Evolutionary conservation across 2,329 filamentous ascomycete species (phyloP), one percentile per base, ranked within the genome.

Genomic region (Fusarium sp.): DNA sequence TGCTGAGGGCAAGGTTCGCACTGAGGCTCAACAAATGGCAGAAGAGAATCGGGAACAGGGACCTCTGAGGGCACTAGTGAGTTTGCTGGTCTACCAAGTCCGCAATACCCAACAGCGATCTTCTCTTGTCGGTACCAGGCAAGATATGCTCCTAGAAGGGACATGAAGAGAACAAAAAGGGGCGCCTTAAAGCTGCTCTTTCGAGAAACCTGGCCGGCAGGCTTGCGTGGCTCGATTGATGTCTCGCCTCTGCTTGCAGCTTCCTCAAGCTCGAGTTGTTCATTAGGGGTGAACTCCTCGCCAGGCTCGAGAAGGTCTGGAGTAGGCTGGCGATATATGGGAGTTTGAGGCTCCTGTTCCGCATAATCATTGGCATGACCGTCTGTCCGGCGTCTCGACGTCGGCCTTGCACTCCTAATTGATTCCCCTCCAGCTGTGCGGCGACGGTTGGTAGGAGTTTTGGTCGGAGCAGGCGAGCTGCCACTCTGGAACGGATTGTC

Each of bases 271-370:
- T 93, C 92, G 11, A 96, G 79, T 75, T 93, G 90, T 71, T 92
- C 94, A 62, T 97, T 92, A 0, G 93, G 91, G 1, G 93, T 97
- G 66, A 98, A 99, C 71, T 99, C 95, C 74, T 98, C 95, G 4
- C 91, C 91, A 0, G 88, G 82, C 58, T 93, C 88, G 6, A 91
- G 52, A 11, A 66, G 27, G 6, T 77, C 76, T 0, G 77, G 75
- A 4, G 72, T 73, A 38, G 71, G 68, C 14, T 72, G 61, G 13
- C 73, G 73, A 6, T 62, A 52, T 25, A 55, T 46, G 31, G 66
- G 66, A 32, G 68, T 54, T 3, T 52, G 58, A 27, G 68, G 45
- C 14, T 45, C 79, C 77, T 35, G 80, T 74, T 38, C 71, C 1
- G 86, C 67, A 15, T 64, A 51, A 23, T 63, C 52, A 27, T 71